Conservation (phyloP, 2,329 filamentous ascomycete genomes). For the Chaetomium olivaceum region DNA sequence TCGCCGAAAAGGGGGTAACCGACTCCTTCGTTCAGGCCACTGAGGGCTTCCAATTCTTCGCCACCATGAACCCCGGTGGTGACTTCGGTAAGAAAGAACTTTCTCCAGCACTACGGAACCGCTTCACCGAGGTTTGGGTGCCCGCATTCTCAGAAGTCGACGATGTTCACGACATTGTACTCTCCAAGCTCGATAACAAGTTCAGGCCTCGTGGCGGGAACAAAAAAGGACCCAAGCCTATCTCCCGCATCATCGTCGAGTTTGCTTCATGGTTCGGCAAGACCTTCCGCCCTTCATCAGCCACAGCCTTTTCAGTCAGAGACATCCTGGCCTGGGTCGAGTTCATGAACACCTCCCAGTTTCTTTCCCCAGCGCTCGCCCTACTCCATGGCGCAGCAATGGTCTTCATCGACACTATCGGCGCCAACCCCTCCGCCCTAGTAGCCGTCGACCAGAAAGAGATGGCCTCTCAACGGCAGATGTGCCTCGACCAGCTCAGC, state of each 20-base stretch:
- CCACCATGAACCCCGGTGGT: conserved; percentile 98
- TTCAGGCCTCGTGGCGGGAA: conserved; percentile 41
- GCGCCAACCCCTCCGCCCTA: conserved; percentile 89
- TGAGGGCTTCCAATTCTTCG: conserved; percentile 89
- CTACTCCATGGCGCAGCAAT: conserved; percentile 86
- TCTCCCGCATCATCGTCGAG: conserved; percentile 71
- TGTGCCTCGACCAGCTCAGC: conserved; percentile 72
- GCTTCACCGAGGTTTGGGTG: conserved; percentile 99
- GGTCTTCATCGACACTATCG: conserved; percentile 93
- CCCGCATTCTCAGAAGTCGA: conserved; percentile 80
- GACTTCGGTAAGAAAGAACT: conserved; percentile 98
- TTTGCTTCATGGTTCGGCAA: conserved; percentile 94
- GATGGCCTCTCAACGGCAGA: conserved; percentile 68
- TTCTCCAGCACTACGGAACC: conserved; percentile 89
- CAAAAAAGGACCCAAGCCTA: conserved; percentile 35
- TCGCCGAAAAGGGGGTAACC: conserved; percentile 89
- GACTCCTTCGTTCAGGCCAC: conserved; percentile 76
- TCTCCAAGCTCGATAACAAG: conserved; percentile 65
- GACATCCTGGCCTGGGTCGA: conserved; percentile 92
- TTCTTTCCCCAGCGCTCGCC: conserved; percentile 47
- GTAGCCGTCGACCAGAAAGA: conserved; percentile 70
- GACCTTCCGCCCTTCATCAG: conserved; percentile 72
- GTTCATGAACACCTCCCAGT: conserved; percentile 74
- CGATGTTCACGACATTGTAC: conserved; percentile 85
- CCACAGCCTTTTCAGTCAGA: conserved; percentile 82